Evolutionary conservation across 176 grass and related monocot genomes (phyloP).

Genomic region (Poa pratensis): DNA sequence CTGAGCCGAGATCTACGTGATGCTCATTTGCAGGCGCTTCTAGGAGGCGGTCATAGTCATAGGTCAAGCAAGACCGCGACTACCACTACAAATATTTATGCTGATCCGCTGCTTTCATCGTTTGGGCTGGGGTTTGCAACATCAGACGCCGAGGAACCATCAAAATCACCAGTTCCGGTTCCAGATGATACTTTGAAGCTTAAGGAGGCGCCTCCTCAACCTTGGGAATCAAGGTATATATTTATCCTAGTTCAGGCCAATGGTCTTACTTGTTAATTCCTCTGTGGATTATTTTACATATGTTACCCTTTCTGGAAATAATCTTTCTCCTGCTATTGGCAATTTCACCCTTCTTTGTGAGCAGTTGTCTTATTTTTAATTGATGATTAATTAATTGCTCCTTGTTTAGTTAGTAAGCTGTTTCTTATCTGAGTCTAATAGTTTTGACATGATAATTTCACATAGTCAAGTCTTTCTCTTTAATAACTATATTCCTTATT

Average conservation of each 20-base stretch:
- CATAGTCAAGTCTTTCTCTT: slow-evolving; percentile 3
- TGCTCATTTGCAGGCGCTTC: slow-evolving; percentile 81
- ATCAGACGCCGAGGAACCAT: slow-evolving; percentile 63
- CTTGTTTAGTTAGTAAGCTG: neutral
- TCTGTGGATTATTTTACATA: neutral
- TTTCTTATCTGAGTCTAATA: slow-evolving; percentile 9
- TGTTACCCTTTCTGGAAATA: too few relatives aligned
- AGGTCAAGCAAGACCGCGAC: slow-evolving; percentile 43
- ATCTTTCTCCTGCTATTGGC: too few relatives aligned
- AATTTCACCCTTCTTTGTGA: too few relatives aligned
- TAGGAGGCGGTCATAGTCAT: slow-evolving; percentile 65
- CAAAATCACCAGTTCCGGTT: slow-evolving; percentile 68
- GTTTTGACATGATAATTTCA: neutral
- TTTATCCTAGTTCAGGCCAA: neutral
- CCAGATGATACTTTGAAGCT: slow-evolving; percentile 47
- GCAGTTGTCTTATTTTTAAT: too few relatives aligned
- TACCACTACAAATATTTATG: slow-evolving; percentile 70
- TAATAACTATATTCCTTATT: slow-evolving; percentile 4
- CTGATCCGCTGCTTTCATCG: slow-evolving; percentile 89
- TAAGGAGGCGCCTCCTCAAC: slow-evolving; percentile 56
- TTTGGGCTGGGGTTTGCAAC: slow-evolving; percentile 69
- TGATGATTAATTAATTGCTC: too few relatives aligned
- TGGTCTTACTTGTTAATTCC: slow-evolving; percentile 10
- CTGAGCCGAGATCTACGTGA: slow-evolving; percentile 74
- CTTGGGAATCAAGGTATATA: slow-evolving; percentile 86